phyloP scores from a whole-genome alignment of 768 basidiomycete genomes.

The Vishniacozyma victoriae region DNA sequence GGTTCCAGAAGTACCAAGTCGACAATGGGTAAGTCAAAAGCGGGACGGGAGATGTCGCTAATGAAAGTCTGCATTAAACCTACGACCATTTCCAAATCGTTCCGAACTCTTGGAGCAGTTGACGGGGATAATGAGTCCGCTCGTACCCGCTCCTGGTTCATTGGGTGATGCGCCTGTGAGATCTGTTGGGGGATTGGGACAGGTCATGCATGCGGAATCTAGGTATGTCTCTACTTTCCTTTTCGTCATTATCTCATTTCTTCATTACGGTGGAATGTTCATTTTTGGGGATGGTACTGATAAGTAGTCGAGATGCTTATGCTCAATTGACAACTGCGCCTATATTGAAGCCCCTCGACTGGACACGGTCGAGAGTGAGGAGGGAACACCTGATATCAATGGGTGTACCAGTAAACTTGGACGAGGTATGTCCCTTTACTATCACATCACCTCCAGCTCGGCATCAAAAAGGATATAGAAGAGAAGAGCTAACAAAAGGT shows the following conservation, averaged over 20 bases:
- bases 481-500: constrained; percentile 17
- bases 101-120: constrained; percentile 59
- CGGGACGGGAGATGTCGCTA: too few relatives aligned
- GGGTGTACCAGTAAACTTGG: constrained; percentile 89
- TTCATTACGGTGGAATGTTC: too few relatives aligned
- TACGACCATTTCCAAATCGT: constrained; percentile 62
- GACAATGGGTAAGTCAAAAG: constrained; percentile 22
- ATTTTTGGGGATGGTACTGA: neutral
- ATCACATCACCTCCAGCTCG: constrained; percentile 48
- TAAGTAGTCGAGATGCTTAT: constrained; percentile 68
- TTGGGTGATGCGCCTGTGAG: constrained; percentile 68
- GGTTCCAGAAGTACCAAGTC: constrained; percentile 18
- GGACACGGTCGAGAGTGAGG: constrained; percentile 86
- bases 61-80: constrained; percentile 61
- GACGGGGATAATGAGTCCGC: constrained; percentile 54
- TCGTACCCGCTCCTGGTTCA: constrained; percentile 51
- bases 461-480: neutral
- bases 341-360: constrained; percentile 79
- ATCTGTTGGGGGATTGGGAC: constrained; percentile 71
- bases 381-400: constrained; percentile 84
- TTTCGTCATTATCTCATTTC: too few relatives aligned
- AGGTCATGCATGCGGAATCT: constrained; percentile 67
- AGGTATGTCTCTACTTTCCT: constrained; percentile 54
- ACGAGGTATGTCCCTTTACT: constrained; percentile 60
- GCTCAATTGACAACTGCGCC: constrained; percentile 63